Percentiles rank a stretch among this genome's conserved stretches.
These are phyloP conservation scores for Cystoisospora suis DNA, from an alignment of 169 alveolate genomes.

Conservation along the genomic window DNA sequence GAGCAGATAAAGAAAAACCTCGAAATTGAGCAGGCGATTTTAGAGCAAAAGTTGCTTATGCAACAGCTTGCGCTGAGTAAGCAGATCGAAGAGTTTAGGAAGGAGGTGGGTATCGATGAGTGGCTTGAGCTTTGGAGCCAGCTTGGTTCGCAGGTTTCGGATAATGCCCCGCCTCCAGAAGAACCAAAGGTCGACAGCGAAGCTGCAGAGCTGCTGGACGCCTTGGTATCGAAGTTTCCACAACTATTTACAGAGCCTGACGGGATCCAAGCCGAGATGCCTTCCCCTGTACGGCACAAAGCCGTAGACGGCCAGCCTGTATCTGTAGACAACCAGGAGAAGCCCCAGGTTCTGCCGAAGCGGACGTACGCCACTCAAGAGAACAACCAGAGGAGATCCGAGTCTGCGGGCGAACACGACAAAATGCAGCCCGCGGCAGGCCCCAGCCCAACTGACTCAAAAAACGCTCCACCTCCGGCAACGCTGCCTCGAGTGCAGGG, in stretches of 20 bases:
- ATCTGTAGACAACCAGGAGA: too few species aligned
- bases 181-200: neutral
- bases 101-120: neutral
- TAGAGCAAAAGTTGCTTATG: slow-evolving; percentile 6
- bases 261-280: too few species aligned
- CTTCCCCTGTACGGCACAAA: neutral
- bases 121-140: neutral
- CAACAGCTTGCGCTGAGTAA: slow-evolving; percentile 17
- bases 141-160: neutral
- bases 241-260: neutral
- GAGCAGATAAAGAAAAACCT: slow-evolving; percentile 6
- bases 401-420: too few species aligned
- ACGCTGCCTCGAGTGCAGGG: too few species aligned
- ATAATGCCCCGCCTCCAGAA: neutral
- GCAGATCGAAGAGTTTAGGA: neutral
- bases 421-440: too few species aligned
- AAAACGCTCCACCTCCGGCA: too few species aligned
- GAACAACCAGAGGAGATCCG: too few species aligned
- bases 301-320: too few species aligned
- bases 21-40: slow-evolving; percentile 6
- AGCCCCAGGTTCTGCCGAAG: too few species aligned
- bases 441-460: too few species aligned
- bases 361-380: too few species aligned
- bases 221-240: neutral
- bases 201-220: neutral